phyloP scores from a whole-genome alignment of 1,284 basidiomycete genomes.

The Hymenochaete sp. region DNA sequence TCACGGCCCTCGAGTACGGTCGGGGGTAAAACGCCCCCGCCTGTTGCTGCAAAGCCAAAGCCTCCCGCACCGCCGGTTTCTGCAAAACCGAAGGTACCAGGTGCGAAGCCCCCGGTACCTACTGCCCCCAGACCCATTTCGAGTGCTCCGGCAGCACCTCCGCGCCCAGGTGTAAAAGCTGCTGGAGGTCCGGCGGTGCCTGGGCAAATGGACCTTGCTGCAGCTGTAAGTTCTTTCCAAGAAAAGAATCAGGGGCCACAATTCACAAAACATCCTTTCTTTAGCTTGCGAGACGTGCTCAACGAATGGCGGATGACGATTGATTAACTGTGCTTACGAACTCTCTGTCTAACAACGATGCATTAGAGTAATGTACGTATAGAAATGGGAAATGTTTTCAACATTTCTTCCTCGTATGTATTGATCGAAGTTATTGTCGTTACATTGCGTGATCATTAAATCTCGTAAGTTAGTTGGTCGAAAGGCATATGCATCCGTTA shows the following conservation, averaged over 20 bases:
- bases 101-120: constrained; percentile 56
- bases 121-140: constrained; percentile 40
- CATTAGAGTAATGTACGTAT: too few species aligned
- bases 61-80: constrained; percentile 41
- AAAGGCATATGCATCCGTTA: too few species aligned
- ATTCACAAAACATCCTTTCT: constrained; percentile 11
- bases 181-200: constrained; percentile 33
- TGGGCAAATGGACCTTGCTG: constrained; percentile 77
- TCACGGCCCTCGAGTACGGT: constrained; percentile 49
- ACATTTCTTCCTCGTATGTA: too few species aligned
- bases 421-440: too few species aligned
- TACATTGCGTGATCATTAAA: too few species aligned
- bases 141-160: constrained; percentile 20
- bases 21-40: constrained; percentile 38
- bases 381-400: too few species aligned
- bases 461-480: too few species aligned
- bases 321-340: too few species aligned
- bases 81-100: constrained; percentile 40
- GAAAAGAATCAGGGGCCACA: constrained; percentile 17
- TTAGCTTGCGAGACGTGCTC: constrained; percentile 64
- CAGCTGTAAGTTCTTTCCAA: constrained; percentile 48
- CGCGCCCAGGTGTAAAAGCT: constrained; percentile 27
- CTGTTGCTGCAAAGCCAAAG: constrained; percentile 45
- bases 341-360: too few species aligned
- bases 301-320: constrained; percentile 45